Percentiles rank a stretch among this genome's conserved stretches.
Evolutionary conservation across 208 protist genomes (phyloP).

Genomic region (Acanthamoeba sp.): DNA sequence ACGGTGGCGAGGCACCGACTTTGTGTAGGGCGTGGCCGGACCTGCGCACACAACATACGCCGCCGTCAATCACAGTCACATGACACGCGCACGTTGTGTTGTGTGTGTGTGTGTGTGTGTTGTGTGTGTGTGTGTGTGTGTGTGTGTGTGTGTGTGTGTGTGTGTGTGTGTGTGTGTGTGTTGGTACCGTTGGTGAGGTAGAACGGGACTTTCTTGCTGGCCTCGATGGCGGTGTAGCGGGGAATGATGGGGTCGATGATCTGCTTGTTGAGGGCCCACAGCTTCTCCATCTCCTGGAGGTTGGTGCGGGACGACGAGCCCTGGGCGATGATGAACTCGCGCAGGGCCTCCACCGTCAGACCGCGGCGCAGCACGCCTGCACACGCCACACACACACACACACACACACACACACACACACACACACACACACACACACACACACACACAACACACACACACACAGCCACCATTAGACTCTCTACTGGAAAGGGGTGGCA

Average conservation of each 20-base stretch:
- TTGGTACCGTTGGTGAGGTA: conserved; percentile 31
- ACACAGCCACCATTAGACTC: too few species aligned
- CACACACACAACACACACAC: too few species aligned
- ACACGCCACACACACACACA: neutral
- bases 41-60: neutral
- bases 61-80: too few species aligned
- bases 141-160: neutral
- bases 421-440: too few species aligned
- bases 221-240: conserved; percentile 95
- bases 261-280: conserved; percentile 99
- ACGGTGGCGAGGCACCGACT: conserved; percentile 91
- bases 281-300: conserved; percentile 98
- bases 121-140: too few species aligned
- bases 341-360: conserved; percentile 96
- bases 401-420: neutral
- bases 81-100: too few species aligned
- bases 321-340: conserved; percentile 97
- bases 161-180: neutral
- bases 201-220: conserved; percentile 72
- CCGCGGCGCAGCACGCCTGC: conserved; percentile 96
- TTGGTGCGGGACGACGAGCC: conserved; percentile 97
- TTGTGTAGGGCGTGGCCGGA: conserved; percentile 29
- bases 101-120: too few species aligned
- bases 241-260: conserved; percentile 97
- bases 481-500: too few species aligned